A percentile compares a stretch with the other conserved stretches of the same genome.
phyloP scores from a whole-genome alignment of 2,329 filamentous ascomycete species.

The Colletotrichum graminicola region DNA sequence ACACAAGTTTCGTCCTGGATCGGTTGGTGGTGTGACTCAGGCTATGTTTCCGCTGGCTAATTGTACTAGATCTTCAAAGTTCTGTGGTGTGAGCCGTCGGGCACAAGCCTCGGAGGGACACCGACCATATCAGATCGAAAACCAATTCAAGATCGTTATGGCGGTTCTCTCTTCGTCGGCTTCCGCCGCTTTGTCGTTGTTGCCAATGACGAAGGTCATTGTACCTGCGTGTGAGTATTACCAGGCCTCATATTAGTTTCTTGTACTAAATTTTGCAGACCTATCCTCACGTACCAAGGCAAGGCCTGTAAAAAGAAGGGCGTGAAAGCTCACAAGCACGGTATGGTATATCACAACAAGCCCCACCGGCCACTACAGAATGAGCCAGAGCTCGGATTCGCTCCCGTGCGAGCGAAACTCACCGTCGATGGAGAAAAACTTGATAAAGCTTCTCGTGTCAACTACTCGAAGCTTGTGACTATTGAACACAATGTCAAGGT shows the following conservation, averaged over 20 bases:
- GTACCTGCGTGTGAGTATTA: constrained; percentile 65
- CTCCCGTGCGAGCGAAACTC: constrained; percentile 60
- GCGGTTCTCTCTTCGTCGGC: constrained; percentile 60
- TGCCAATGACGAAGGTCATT: constrained; percentile 64
- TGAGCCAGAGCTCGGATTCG: constrained; percentile 64
- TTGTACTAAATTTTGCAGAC: constrained; percentile 52
- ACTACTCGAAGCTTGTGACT: constrained; percentile 68
- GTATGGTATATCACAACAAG: constrained; percentile 59
- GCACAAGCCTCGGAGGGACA: constrained; percentile 49
- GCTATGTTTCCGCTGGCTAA: neutral
- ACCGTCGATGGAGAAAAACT: constrained; percentile 59
- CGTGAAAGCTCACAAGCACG: constrained; percentile 65
- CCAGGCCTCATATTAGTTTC: neutral
- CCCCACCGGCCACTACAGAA: constrained; percentile 50
- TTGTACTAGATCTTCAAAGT: constrained; percentile 65
- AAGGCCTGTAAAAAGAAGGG: constrained; percentile 66
- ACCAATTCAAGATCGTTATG: constrained; percentile 51
- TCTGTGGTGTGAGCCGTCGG: constrained; percentile 65
- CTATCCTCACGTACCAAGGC: constrained; percentile 67
- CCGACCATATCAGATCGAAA: constrained; percentile 51
- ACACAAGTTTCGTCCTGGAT: constrained; percentile 55
- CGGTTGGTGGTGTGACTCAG: constrained; percentile 48
- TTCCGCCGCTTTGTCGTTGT: constrained; percentile 69
- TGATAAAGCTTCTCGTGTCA: constrained; percentile 64
- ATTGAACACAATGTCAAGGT: constrained; percentile 70